Evolutionary conservation across 345 rosid genomes (phyloP), one percentile per base, ranked within the genome.

Genomic region (Hypericum androsaemum): DNA sequence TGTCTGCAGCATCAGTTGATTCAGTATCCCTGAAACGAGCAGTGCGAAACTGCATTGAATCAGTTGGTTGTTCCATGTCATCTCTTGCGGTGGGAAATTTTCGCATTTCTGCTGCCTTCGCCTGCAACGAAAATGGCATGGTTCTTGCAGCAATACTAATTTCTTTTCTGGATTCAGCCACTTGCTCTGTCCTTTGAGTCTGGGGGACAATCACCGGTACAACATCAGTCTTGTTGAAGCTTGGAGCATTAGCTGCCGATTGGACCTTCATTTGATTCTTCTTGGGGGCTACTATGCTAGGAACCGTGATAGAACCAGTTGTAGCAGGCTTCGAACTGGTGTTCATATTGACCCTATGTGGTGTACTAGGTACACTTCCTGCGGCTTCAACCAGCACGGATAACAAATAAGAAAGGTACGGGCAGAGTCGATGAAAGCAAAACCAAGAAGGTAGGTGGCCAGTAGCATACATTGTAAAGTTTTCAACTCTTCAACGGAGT

Each of bases 111-210:
- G 72, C 57, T 16, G 81, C 47, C 68, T 79, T 83, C 44, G 90
- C 81, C 73, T 88, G 98, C 82, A 88, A 73, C 13, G 98, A 81
- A 77, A 88, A 92, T 52, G 94, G 98, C 96, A 87, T 90, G 44
- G 98, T 87, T 68, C 96, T 85, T 37, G 80, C 88, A 58, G 76
- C 86, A 62, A 85, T 75, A 59, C 80, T 81, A 59, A 71, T 65
- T 51, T 92, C 96, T 70, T 83, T 81, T 67, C 81, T 81, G 54
- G 73, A 72, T 64, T 88, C 98, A 71, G 77, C 56, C 15, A 70
- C 74, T 71, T 68, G 81, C 61, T 85, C 95, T 38, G 56, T 28
- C 64, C 84, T 75, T n/a, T 71, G 82, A 63, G 68, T 76, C 78
- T 94, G 74, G 47, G 98, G 96, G 59, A 88, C 95, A 65, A 88